These are phyloP conservation scores for Corymbia citriodora DNA, from an alignment of 441 rosid species.

Conservation along the genomic window DNA sequence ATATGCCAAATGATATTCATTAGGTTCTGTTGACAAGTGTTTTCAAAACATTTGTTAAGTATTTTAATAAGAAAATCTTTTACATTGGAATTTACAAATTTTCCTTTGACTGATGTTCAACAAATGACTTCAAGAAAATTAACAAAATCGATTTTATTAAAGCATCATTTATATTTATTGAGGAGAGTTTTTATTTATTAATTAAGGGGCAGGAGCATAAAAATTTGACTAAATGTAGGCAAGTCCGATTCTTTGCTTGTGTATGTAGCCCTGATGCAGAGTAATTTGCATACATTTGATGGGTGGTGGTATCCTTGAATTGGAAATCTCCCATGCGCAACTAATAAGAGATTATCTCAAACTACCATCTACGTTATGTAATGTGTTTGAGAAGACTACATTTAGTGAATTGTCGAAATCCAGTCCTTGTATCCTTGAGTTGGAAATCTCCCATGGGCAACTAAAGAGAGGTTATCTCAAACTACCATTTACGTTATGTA, in stretches of 20 bases:
- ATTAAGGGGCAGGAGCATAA: background rate
- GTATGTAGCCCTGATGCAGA: background rate
- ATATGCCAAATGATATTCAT: background rate
- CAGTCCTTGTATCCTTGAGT: background rate
- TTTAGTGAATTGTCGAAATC: background rate
- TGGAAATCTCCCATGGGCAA: background rate
- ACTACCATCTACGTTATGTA: background rate
- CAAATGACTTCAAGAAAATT: background rate
- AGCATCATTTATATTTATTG: background rate
- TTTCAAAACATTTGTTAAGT: background rate
- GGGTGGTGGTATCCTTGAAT: background rate
- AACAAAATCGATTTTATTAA: background rate
- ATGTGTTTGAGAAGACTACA: background rate
- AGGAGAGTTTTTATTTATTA: background rate
- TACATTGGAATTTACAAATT: background rate
- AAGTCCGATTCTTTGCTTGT: background rate
- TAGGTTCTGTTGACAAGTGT: background rate
- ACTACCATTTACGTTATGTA: background rate
- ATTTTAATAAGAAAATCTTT: background rate
- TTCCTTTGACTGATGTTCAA: background rate
- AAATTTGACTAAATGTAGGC: background rate
- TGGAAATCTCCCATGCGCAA: background rate
- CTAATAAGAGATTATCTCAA: background rate
- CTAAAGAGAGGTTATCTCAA: background rate
- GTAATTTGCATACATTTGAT: background rate